Conservation (phyloP, 2,329 filamentous ascomycete species). For the Curvularia sp. region DNA sequence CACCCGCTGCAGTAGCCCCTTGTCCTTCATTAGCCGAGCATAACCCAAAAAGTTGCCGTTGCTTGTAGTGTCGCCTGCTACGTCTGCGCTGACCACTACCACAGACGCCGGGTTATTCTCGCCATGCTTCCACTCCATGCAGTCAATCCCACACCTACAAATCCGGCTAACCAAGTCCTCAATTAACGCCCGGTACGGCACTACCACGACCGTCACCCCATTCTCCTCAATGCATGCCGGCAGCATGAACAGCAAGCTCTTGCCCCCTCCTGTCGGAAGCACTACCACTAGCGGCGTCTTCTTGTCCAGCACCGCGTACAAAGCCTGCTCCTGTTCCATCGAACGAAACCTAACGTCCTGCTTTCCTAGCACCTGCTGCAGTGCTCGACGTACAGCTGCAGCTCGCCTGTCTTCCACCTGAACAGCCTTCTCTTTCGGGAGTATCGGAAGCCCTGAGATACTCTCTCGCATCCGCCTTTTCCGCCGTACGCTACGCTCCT, state of each 20-base stretch:
- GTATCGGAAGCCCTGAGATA: no score
- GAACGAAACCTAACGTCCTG: conserved; percentile 17
- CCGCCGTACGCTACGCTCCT: no score
- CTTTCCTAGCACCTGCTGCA: no score
- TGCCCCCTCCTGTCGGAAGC: conserved; percentile 28
- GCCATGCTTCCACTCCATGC: background rate
- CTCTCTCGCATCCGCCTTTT: no score
- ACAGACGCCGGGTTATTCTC: conserved; percentile 21
- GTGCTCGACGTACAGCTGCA: no score
- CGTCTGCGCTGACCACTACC: conserved; percentile 23
- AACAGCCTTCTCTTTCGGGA: no score
- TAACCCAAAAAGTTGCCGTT: conserved; percentile 23
- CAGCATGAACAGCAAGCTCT: conserved; percentile 36
- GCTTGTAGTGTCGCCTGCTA: conserved; percentile 17
- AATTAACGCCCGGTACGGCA: conserved; percentile 25
- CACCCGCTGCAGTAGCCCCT: conserved; percentile 22
- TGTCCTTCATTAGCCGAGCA: conserved; percentile 10
- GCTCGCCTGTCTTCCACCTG: no score
- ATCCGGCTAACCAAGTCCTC: conserved; percentile 13
- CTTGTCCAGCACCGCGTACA: conserved; percentile 20
- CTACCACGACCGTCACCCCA: conserved; percentile 26
- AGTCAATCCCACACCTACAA: conserved; percentile 13
- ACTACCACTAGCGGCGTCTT: conserved; percentile 28
- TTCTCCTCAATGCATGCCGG: conserved; percentile 22
- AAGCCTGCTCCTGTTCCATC: conserved; percentile 9